A percentile compares a stretch with the other conserved stretches of the same genome.
Conservation (phyloP, 1,139 yeast species). For the Debaryomycetaceae sp. region DNA sequence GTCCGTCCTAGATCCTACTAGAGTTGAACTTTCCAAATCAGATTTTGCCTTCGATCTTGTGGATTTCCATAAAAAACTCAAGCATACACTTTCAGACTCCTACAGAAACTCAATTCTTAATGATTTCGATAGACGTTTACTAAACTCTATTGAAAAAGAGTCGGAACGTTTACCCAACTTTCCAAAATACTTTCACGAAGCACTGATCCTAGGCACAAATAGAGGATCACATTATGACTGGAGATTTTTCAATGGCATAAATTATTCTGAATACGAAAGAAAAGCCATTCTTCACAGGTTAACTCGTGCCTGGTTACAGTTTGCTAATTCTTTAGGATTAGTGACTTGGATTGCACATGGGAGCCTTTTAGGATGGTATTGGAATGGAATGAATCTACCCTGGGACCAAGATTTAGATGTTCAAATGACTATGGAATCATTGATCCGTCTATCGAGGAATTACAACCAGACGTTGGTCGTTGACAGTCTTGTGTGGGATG, state of each 20-base stretch:
- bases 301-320: constrained; percentile 53
- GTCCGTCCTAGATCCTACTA: neutral
- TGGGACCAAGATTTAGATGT: constrained; percentile 67
- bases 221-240: constrained; percentile 24
- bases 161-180: constrained; percentile 22
- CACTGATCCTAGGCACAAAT: constrained; percentile 9
- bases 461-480: constrained; percentile 49
- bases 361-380: constrained; percentile 55
- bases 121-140: constrained; percentile 8
- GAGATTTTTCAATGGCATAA: constrained; percentile 21
- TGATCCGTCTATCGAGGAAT: constrained; percentile 35
- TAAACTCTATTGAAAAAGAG: constrained; percentile 2
- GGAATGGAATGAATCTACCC: constrained; percentile 58
- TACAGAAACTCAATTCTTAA: constrained; percentile 19
- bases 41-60: constrained; percentile 11
- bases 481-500: constrained; percentile 28
- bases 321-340: constrained; percentile 39
- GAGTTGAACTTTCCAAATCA: constrained; percentile 2
- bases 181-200: constrained; percentile 23
- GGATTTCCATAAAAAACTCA: constrained; percentile 3
- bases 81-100: constrained; percentile 9
- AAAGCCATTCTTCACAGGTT: constrained; percentile 44
- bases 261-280: constrained; percentile 33
- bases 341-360: constrained; percentile 64
- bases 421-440: constrained; percentile 45